Base-by-base conservation (phyloP, 1,284 basidiomycete species). In the Mycosarcoma mackinlayi region DNA sequence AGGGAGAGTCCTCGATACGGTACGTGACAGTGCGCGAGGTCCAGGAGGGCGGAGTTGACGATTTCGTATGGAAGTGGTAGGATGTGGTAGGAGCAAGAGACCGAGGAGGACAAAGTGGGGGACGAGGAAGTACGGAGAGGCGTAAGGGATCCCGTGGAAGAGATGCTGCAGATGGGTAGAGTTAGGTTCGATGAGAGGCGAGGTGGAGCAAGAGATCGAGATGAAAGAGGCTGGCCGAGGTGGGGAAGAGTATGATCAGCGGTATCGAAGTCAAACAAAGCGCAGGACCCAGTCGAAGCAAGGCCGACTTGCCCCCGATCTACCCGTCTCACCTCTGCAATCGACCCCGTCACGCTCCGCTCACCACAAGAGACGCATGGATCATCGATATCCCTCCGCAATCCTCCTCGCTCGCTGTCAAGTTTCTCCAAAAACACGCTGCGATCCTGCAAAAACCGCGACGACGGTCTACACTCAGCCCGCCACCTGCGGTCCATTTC, bases 351-450 rank as follows among this genome's bases (percentile, higher is more conserved):
- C 30, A 82, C 82, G 9, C 67, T 41, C 79, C 73, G 6, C 68
- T 84, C 13, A 52, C 59, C n/a, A 60, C 66, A 88, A 89, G 90
- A 46, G 84, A 88, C 34, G 90, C 90, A 41, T 96, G 93, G 92
- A 89, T 88, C 8, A 88, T 93, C n/a, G 90, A 93, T 75, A 87
- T 95, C n/a, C 86, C 87, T 13, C 73, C 79, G 2, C 63, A 64
- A 9, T 38, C 51, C 4, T 64, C 70, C 14, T 66, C 73, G 0
- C 33, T 47, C 9, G 65, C 74, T 0, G 54, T 72, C 42, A 69
- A 73, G 41, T 64, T 55, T 30, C 48, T 77, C 0, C 58, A 62
- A 30, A 50, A 53, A n/a, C 67, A 75, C 21, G 25, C 63, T 2
- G n/a, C 24, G 8, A 16, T 48, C 11, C 55, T 70, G 2, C 66